Evolutionary conservation across 2,329 filamentous ascomycete species (phyloP).

Genomic region (Lomentospora prolificans): DNA sequence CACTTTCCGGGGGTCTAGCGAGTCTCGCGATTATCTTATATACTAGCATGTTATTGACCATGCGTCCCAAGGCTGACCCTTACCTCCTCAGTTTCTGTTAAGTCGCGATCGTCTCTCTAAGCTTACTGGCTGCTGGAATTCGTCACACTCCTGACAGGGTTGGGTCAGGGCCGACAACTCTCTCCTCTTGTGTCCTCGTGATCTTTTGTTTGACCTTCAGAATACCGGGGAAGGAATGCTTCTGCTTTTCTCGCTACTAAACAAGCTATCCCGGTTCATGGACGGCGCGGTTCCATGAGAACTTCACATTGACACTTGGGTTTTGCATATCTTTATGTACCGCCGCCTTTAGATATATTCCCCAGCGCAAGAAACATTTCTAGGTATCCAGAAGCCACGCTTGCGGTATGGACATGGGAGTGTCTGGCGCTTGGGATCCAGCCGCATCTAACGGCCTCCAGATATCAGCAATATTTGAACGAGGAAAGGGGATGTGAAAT

Average conservation of each 20-base stretch:
- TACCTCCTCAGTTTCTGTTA: too few relatives aligned
- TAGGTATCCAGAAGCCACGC: neutral
- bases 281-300: neutral
- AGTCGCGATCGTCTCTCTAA: too few relatives aligned
- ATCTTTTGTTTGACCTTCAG: too few relatives aligned
- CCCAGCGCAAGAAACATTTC: conserved; percentile 10
- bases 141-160: neutral
- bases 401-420: conserved; percentile 1
- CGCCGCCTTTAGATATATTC: conserved; percentile 4
- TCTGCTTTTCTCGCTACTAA: neutral
- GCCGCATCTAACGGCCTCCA: conserved; percentile 9
- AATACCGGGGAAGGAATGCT: too few relatives aligned
- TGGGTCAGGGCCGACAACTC: too few relatives aligned
- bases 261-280: neutral
- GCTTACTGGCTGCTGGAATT: neutral
- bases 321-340: conserved; percentile 10
- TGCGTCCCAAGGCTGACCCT: too few relatives aligned
- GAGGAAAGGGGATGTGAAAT: too few relatives aligned
- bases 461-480: conserved; percentile 17
- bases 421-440: conserved; percentile 5
- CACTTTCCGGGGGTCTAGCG: neutral
- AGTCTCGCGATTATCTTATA: too few relatives aligned
- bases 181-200: too few relatives aligned
- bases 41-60: too few relatives aligned
- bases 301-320: conserved; percentile 12